Conservation (phyloP, 1,284 basidiomycete genomes). For the Leccinum pachyderme region DNA sequence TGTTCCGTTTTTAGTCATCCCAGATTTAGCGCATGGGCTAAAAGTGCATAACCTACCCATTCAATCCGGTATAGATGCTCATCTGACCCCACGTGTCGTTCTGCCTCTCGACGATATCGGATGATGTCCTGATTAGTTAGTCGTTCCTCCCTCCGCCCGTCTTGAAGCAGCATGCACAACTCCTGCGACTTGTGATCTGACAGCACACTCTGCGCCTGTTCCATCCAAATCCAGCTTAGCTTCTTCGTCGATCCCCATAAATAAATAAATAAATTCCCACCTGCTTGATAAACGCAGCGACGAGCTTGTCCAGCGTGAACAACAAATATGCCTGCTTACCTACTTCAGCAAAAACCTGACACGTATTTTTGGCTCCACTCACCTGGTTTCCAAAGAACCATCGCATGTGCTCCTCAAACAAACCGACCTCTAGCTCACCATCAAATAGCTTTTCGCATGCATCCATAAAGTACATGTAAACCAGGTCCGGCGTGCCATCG, state of each 20-base stretch:
- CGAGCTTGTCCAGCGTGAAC: conserved; percentile 91
- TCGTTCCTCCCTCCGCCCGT: conserved; percentile 47
- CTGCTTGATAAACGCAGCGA: conserved; percentile 87
- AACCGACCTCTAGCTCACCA: conserved; percentile 84
- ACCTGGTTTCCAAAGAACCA: conserved; percentile 97
- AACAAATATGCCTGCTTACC: conserved; percentile 71
- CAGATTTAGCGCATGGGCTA: conserved; percentile 27
- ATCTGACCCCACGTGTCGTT: conserved; percentile 81
- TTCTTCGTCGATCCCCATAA: neutral
- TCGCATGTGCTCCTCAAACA: conserved; percentile 93
- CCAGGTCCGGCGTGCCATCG: conserved; percentile 51
- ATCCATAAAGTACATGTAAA: conserved; percentile 87
- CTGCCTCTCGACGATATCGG: conserved; percentile 88
- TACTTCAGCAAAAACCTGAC: conserved; percentile 13
- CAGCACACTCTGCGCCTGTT: conserved; percentile 81
- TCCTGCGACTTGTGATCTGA: conserved; percentile 74
- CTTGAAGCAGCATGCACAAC: conserved; percentile 62
- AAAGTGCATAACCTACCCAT: conserved; percentile 58
- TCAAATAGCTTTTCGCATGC: conserved; percentile 95
- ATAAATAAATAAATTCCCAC: conserved; percentile 37
- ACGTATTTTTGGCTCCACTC: conserved; percentile 29
- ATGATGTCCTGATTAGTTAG: conserved; percentile 79
- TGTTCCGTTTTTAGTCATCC: conserved; percentile 31
- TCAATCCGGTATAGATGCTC: conserved; percentile 91
- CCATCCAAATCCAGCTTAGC: conserved; percentile 17